Base-by-base conservation (phyloP, 2,329 filamentous ascomycete genomes). In the Cephalotrichum gorgonifer region DNA sequence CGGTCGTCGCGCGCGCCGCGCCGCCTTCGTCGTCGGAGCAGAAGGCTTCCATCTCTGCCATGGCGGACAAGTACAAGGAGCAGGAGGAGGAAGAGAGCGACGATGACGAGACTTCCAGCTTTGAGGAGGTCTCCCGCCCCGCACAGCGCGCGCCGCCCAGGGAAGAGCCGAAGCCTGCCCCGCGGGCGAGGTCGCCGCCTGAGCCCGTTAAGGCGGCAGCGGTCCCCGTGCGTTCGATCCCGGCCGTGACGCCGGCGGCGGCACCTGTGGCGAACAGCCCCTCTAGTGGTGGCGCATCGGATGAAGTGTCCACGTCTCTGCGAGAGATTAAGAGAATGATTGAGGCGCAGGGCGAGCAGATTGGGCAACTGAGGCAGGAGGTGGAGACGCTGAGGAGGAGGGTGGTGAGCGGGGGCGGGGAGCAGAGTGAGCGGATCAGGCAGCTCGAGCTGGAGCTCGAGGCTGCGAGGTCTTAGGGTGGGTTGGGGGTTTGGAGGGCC, bases 11-110 rank as follows among this genome's bases (percentile, higher is more conserved):
- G 28, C 62, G 65, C 43, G 58, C 69, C 26, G 71, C 76, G 26
- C 81, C 85, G 31, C 82, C 83, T 11, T 82, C 79, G 1, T 79
- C 94, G 68, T 85, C 83, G 54, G 87, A 94, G 54, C 91, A 95
- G 69, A 89, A 93, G 64, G 78, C 79, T 26, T 94, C 88, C 12
- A 93, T 96, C 67, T 80, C 88, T 20, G 81, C 81, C 49, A 84
- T 93, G 74, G 90, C 89, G 9, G 82, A 79, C 64, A 95, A 87
- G 66, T 96, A 87, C 67, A 85, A 88, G 57, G 89, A 95, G 62
- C 73, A 85, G 44, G 74, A 77, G 22, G 79, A 82, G 1, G 74
- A 79, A 12, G 78, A 78, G n/a, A 76, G 78, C 2, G 76, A 81
- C 11, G 76, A 79, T 1, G 80, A 83, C 43, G 84, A 87, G 51